Base-by-base conservation (phyloP, 1,139 yeast species). In the Suhomyces yuchorum region DNA sequence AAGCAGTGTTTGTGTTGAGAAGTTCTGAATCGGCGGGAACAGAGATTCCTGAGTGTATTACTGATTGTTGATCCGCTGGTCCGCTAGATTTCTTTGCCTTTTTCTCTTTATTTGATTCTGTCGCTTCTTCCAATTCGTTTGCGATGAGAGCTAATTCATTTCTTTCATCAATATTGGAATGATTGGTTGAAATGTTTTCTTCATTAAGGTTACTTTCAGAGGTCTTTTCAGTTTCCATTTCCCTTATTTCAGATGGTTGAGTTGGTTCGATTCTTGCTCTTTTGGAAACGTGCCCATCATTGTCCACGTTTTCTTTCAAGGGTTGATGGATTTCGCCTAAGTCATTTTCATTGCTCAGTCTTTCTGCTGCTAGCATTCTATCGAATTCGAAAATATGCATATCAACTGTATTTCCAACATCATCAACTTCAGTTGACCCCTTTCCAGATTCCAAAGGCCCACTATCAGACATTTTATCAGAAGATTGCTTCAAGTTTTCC, bases 1-100 rank as follows among this genome's bases (percentile, higher is more conserved):
- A 66, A 0, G 80, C 80, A 9, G 70, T 58, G 48, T 67, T 70
- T 9, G 79, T 68, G 34, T 66, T 69, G 44, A 71, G 58, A 2
- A 77, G 66, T 40, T 70, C 80, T 8, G 80, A 74, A 50, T 73
- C 65, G 1, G 76, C 74, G 1, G 77, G 77, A 2, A 72, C 68
- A 12, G 58, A 49, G 3, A 67, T 50, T 1, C 72, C 72, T 12
- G 55, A 65, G 23, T 57, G 63, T 28, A 59, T 40, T 9, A 62
- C 64, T 41, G 42, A 30, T 7, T 22, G n/a, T 4, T 34, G 19
- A 33, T 40, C 28, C 3, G 14, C 4, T 7, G 43, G 41, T 12
- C 33, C 42, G n/a, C 36, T 37, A 3, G 39, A 43, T 23, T 42
- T 37, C n/a, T 48, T 40, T 4, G 43, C 47, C 8, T 42, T 44